These are phyloP conservation scores for Daldinia vernicosa DNA, from an alignment of 495 filamentous ascomycete species.

Conservation along the genomic window DNA sequence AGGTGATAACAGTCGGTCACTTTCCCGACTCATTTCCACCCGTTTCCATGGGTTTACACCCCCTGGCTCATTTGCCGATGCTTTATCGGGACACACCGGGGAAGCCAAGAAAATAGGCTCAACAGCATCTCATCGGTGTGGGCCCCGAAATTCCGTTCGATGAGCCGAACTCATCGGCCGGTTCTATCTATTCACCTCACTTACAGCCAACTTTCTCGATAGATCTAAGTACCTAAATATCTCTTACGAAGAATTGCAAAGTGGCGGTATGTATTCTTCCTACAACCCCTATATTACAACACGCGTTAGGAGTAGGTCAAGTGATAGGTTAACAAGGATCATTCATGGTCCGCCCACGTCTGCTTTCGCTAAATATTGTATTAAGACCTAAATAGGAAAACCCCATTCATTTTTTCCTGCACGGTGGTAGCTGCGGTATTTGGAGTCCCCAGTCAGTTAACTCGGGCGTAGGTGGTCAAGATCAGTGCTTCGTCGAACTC, in stretches of 20 bases:
- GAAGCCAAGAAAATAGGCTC: slow-evolving; percentile 34
- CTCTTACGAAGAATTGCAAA: not conserved
- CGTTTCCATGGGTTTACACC: slow-evolving; percentile 31
- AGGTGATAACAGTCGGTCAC: slow-evolving; percentile 5
- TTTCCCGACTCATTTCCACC: slow-evolving; percentile 30
- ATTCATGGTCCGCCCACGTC: not conserved
- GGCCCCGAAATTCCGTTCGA: slow-evolving; percentile 32
- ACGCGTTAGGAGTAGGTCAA: not conserved
- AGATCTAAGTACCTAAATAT: not conserved
- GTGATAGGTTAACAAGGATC: not conserved
- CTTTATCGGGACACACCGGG: slow-evolving; percentile 32
- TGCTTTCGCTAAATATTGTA: slow-evolving; percentile 7
- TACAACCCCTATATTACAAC: not conserved
- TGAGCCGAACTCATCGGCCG: slow-evolving; percentile 28
- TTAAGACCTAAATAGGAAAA: slow-evolving; percentile 5
- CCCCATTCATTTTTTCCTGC: not conserved
- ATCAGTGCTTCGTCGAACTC: slow-evolving; percentile 1
- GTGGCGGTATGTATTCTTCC: not conserved
- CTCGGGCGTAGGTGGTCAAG: not conserved
- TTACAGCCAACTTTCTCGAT: not conserved
- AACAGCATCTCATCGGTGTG: slow-evolving; percentile 37
- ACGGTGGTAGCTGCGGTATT: slow-evolving; percentile 2
- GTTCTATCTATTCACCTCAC: not conserved
- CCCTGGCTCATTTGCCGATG: slow-evolving; percentile 24
- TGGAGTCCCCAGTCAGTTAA: slow-evolving; percentile 2